Evolutionary conservation across 2,329 filamentous ascomycete genomes (phyloP).

Genomic region (Pezicula carpinea): DNA sequence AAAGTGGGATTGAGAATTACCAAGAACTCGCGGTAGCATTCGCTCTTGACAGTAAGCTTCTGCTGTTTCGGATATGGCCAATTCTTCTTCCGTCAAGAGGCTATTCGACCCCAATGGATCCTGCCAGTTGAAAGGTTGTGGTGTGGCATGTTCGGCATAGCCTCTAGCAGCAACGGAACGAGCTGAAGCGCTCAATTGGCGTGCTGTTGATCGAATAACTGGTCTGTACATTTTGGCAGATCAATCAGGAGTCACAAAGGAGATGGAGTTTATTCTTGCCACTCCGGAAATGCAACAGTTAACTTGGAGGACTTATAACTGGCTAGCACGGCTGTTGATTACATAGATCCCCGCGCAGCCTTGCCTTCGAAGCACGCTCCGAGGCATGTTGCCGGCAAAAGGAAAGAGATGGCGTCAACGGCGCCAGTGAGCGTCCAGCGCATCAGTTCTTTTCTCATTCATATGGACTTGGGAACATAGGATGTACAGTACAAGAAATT

Average conservation of each 20-base stretch:
- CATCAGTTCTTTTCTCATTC: no score
- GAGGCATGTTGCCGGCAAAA: neutral
- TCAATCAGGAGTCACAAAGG: neutral
- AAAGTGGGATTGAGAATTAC: constrained; percentile 44
- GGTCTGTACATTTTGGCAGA: constrained; percentile 24
- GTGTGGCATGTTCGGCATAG: constrained; percentile 24
- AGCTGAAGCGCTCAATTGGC: constrained; percentile 18
- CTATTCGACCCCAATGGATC: constrained; percentile 75
- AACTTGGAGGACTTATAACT: neutral
- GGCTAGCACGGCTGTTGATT: neutral
- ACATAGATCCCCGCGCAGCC: neutral
- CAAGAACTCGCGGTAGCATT: constrained; percentile 77
- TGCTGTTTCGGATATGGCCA: constrained; percentile 84
- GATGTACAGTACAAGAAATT: no score
- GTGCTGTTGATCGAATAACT: constrained; percentile 17
- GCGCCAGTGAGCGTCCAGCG: neutral
- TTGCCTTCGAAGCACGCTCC: neutral
- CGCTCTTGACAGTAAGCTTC: constrained; percentile 92
- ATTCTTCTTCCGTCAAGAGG: constrained; percentile 83
- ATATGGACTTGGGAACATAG: no score
- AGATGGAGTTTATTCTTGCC: neutral
- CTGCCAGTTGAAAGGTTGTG: constrained; percentile 74
- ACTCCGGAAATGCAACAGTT: neutral
- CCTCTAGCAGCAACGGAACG: constrained; percentile 16
- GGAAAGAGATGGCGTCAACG: neutral